Base-by-base conservation (phyloP, 208 protist genomes). In the Blechomonas ayalai region DNA sequence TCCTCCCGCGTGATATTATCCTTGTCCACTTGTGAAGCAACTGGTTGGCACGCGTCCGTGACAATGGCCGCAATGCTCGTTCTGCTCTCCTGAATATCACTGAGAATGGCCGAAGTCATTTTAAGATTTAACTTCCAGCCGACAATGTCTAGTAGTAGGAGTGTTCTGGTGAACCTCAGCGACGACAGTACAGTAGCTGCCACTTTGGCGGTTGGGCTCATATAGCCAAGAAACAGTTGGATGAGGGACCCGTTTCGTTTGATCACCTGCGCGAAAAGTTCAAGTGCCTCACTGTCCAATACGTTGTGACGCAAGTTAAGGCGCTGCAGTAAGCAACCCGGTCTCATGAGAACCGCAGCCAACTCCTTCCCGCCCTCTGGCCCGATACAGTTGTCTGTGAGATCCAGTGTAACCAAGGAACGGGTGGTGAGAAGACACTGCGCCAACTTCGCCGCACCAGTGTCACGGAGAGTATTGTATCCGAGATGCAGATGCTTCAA, bases 221-320 rank as follows among this genome's bases (percentile, higher is more conserved):
- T 93, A 65, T 82, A 90, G 43, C 85, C 85, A n/a, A 93, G 75
- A 47, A 90, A 93, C 33, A 93, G 78, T 61, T 93, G 85, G 51
- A 88, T 88, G 25, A 93, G 69, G 1, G 81, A 90, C 16, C 67
- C 76, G 56, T 93, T 93, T 18, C 42, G 40, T 3, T 40, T 31
- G 2, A 93, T 9, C 19, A 90, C 85, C n/a, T 74, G 67, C 0
- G 48, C 74, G 38, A 81, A 93, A 42, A 38, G 45, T 35, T 60
- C 66, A 37, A 93, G 77, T 0, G 69, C 76, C 18, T 73, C 82
- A 52, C 68, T 80, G 52, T 87, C 77, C 25, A 93, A 62, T 39
- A 77, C 55, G 54, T 93, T 93, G 51, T 88, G 78, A 10, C 85
- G 73, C 39, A 93, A 42, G 59, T 93, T 93, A 0, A 93, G 59